Conservation (phyloP, 352 stramenopile genomes). For the Pythium aquatile region DNA sequence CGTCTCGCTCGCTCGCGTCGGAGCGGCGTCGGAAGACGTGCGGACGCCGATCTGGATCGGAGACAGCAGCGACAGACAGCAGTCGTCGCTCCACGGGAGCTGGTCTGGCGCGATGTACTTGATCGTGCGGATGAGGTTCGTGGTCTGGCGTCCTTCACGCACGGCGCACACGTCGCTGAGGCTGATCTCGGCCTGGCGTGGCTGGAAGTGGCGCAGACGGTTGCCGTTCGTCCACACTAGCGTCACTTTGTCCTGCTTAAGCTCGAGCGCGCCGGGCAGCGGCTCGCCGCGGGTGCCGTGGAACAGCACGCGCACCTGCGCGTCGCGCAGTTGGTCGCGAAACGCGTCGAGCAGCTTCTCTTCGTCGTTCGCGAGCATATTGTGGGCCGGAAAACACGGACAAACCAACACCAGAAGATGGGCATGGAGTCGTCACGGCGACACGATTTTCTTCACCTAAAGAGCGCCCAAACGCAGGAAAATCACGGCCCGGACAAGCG, state of each 20-base stretch:
- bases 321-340: constrained; percentile 64
- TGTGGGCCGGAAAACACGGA: background rate
- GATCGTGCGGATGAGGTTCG: constrained; percentile 79
- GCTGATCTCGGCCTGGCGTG: constrained; percentile 30
- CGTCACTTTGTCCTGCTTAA: constrained; percentile 63
- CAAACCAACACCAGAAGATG: background rate
- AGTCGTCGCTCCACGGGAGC: constrained; percentile 60
- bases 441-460: background rate
- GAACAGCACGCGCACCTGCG: constrained; percentile 40
- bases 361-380: constrained; percentile 26
- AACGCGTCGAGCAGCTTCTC: constrained; percentile 41
- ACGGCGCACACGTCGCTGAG: constrained; percentile 59
- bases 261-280: constrained; percentile 46
- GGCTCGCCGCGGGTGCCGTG: constrained; percentile 54
- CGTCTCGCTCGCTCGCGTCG: background rate
- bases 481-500: background rate
- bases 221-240: constrained; percentile 55
- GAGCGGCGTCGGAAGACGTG: background rate
- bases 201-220: constrained; percentile 33
- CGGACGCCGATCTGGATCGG: constrained; percentile 5
- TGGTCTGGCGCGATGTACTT: constrained; percentile 62
- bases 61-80: constrained; percentile 55
- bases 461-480: background rate
- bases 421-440: background rate
- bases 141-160: constrained; percentile 65